These are phyloP conservation scores for Podila epigama DNA, from an alignment of 192 early-diverging fungal genomes.

Conservation along the genomic window DNA sequence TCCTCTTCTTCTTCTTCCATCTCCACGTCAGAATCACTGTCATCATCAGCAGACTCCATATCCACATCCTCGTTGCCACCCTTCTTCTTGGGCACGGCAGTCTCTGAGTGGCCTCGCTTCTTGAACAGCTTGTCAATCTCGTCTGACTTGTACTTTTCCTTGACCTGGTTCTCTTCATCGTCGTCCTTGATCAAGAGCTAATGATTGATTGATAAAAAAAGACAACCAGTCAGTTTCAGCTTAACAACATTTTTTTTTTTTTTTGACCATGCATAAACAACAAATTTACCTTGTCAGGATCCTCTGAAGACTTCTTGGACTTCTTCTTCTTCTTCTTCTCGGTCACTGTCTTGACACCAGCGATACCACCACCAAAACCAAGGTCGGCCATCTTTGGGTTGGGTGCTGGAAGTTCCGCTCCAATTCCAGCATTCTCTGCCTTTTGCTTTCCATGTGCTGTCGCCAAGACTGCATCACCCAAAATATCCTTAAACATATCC, in stretches of 20 bases:
- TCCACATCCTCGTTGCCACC: conserved; percentile 10
- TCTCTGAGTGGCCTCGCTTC: conserved; percentile 41
- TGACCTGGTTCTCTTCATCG: conserved; percentile 40
- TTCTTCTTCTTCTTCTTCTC: conserved; percentile 60
- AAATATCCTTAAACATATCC: conserved; percentile 83
- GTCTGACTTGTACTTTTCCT: conserved; percentile 54
- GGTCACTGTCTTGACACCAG: conserved; percentile 44
- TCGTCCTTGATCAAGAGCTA: conserved; percentile 41
- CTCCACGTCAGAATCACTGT: conserved; percentile 6
- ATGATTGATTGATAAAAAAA: not conserved
- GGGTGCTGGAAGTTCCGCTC: conserved; percentile 34
- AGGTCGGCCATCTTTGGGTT: conserved; percentile 63
- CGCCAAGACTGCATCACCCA: conserved; percentile 56
- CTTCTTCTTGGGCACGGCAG: conserved; percentile 1
- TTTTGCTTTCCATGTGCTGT: conserved; percentile 43
- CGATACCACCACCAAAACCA: conserved; percentile 58
- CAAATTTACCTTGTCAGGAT: conserved; percentile 42
- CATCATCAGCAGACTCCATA: conserved; percentile 29
- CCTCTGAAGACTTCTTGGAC: conserved; percentile 55
- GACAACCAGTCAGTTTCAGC: not conserved
- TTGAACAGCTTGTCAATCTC: conserved; percentile 62
- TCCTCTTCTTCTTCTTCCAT: conserved; percentile 38
- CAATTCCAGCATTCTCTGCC: conserved; percentile 8
- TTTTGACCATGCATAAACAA: not conserved
- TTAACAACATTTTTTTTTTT: not conserved